Evolutionary conservation across 2,329 filamentous ascomycete genomes (phyloP), one percentile per base, ranked within the genome.

Genomic region (Alternaria atra): DNA sequence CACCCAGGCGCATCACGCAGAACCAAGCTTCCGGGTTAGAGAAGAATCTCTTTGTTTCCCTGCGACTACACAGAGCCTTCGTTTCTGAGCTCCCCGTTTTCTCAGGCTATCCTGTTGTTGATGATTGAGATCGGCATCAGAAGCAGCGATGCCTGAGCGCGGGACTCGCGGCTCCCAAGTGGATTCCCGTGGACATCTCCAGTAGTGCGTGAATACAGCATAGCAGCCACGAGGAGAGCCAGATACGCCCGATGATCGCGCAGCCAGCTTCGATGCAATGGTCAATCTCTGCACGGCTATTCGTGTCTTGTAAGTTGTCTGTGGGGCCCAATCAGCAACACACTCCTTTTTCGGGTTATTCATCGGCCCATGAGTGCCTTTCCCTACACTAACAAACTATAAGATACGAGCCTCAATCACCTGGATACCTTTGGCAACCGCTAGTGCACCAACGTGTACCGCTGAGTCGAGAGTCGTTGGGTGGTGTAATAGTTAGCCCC

Each of bases 111-210:
- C 20, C 20, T 50, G 30, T 37, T 27, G 20, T 23, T 50, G 5
- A 25, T 15, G 20, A 50, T 50, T 37, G 32, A 17, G 46, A 50
- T 50, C 46, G 20, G 32, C 46, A 50, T 35, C 46, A 50, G 32
- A 30, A 32, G 32, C 34, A 35, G 30, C 23, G 30, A 10, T 37
- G 17, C 46, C 13, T 34, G 30, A 23, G 46, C 30, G 46, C 46
- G 30, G 30, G 32, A 35, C 46, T 25, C 17, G 46, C 30, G 46
- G 46, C 30, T 48, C 35, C 46, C 29, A 35, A 34, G 30, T 34
- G 30, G 20, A 35, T 12, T 48, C 9, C 15, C 46, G 32, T 37
- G 34, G 12, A 50, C 20, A 35, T 35, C 46, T 25, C 20, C 20
- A 27, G 32, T 32, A 13, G 39, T 25, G 12, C 32, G 30, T 50